These are phyloP conservation scores for Suillus weaverae DNA, from an alignment of 768 basidiomycete genomes.

Conservation along the genomic window DNA sequence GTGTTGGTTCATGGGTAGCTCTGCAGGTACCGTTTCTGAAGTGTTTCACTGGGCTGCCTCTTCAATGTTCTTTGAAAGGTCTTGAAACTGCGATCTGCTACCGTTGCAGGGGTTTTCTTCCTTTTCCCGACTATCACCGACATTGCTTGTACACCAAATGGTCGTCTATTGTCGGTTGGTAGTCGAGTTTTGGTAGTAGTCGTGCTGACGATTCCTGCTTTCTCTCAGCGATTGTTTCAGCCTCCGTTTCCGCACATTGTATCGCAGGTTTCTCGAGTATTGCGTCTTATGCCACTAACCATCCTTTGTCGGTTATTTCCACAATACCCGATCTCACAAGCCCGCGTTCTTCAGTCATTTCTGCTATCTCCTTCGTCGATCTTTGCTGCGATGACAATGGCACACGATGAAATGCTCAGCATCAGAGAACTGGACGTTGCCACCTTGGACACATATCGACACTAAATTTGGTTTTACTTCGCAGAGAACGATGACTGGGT, in stretches of 20 bases:
- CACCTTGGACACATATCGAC: slow-evolving; percentile 41
- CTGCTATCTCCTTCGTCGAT: slow-evolving; percentile 53
- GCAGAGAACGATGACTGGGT: slow-evolving; percentile 71
- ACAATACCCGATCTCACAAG: slow-evolving; percentile 50
- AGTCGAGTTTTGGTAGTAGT: not conserved
- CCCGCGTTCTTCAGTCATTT: slow-evolving; percentile 47
- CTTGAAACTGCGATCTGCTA: slow-evolving; percentile 44
- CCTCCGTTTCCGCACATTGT: slow-evolving; percentile 46
- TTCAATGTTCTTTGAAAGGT: slow-evolving; percentile 36
- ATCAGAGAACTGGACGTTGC: slow-evolving; percentile 54
- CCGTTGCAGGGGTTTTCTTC: slow-evolving; percentile 49
- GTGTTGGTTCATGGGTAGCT: slow-evolving; percentile 71
- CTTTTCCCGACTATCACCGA: slow-evolving; percentile 71
- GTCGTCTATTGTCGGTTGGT: slow-evolving; percentile 56
- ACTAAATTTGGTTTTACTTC: slow-evolving; percentile 54
- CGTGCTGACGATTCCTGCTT: not conserved
- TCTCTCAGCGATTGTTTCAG: slow-evolving; percentile 46
- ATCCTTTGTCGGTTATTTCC: slow-evolving; percentile 46
- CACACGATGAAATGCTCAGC: slow-evolving; percentile 64
- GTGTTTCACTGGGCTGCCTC: not conserved
- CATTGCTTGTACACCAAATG: slow-evolving; percentile 67
- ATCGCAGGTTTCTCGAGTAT: slow-evolving; percentile 44
- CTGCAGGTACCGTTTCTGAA: slow-evolving; percentile 45
- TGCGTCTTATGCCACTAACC: slow-evolving; percentile 41
- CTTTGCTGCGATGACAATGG: slow-evolving; percentile 57